Conservation (phyloP, 208 protist genomes). For the Angomonas desouzai region DNA sequence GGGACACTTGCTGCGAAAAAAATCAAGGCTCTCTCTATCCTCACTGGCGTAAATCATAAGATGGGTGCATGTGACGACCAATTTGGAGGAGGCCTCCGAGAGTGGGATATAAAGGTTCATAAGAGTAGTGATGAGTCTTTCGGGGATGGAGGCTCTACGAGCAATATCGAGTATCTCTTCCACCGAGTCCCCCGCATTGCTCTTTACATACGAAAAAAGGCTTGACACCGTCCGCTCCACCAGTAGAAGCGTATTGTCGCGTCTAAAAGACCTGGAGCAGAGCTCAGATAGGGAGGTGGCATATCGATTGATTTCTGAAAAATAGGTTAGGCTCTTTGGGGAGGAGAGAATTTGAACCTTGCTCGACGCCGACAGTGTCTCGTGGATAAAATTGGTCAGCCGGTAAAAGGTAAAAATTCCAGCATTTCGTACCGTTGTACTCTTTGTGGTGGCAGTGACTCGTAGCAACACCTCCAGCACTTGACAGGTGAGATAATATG, state of each 20-base stretch:
- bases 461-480: slow-evolving; percentile 31
- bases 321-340: slow-evolving; percentile 30
- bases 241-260: slow-evolving; percentile 28
- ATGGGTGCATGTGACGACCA: slow-evolving; percentile 20
- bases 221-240: slow-evolving; percentile 24
- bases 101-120: slow-evolving; percentile 27
- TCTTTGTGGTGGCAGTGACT: slow-evolving; percentile 23
- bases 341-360: slow-evolving; percentile 49
- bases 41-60: slow-evolving; percentile 25
- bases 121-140: slow-evolving; percentile 29
- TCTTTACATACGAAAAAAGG: slow-evolving; percentile 25
- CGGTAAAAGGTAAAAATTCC: slow-evolving; percentile 34
- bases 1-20: slow-evolving; percentile 20
- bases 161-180: slow-evolving; percentile 46
- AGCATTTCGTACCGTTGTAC: slow-evolving; percentile 28
- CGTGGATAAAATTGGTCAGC: slow-evolving; percentile 29
- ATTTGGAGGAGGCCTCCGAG: slow-evolving; percentile 13
- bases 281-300: slow-evolving; percentile 21
- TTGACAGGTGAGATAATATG: neutral
- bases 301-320: slow-evolving; percentile 24
- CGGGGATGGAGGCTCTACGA: slow-evolving; percentile 26
- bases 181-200: slow-evolving; percentile 3
- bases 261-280: slow-evolving; percentile 23
- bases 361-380: slow-evolving; percentile 24
- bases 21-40: slow-evolving; percentile 10